These are phyloP conservation scores for Grosmannia serpens DNA, from an alignment of 2,329 filamentous ascomycete genomes.

Conservation along the genomic window DNA sequence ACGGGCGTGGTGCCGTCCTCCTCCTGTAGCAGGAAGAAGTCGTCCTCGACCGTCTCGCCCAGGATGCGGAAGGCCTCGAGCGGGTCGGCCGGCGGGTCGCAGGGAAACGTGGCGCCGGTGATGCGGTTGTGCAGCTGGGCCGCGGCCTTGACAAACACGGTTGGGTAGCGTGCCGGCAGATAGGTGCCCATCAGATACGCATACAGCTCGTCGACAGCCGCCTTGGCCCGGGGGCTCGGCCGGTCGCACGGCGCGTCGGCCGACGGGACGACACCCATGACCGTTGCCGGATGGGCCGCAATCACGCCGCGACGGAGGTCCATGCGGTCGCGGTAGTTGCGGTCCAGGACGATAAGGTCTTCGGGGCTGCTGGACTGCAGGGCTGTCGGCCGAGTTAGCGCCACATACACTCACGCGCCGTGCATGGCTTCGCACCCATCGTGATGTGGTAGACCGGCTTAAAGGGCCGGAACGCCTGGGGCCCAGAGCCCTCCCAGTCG, in stretches of 20 bases:
- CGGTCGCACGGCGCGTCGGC: background rate
- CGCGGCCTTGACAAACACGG: slow-evolving; percentile 28
- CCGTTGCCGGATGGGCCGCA: slow-evolving; percentile 23
- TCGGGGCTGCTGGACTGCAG: slow-evolving; percentile 31
- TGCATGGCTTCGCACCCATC: slow-evolving; percentile 43
- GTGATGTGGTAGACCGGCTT: slow-evolving; percentile 42
- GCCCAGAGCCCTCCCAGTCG: slow-evolving; percentile 27
- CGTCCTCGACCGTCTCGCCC: slow-evolving; percentile 41
- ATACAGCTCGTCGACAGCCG: slow-evolving; percentile 37
- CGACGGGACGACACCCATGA: slow-evolving; percentile 28
- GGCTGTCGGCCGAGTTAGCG: too few relatives aligned
- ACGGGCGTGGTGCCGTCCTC: slow-evolving; percentile 17
- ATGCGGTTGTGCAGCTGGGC: slow-evolving; percentile 26
- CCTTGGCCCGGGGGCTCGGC: slow-evolving; percentile 19
- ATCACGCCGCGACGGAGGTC: slow-evolving; percentile 27
- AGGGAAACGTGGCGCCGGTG: slow-evolving; percentile 21
- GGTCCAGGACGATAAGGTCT: slow-evolving; percentile 41
- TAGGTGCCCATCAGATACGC: slow-evolving; percentile 32
- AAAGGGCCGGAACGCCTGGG: slow-evolving; percentile 32
- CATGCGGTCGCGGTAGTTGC: slow-evolving; percentile 35
- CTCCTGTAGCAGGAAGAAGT: slow-evolving; percentile 37
- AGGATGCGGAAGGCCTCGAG: slow-evolving; percentile 13
- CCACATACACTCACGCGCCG: too few relatives aligned
- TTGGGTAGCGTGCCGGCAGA: slow-evolving; percentile 36
- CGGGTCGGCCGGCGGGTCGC: slow-evolving; percentile 17